A percentile compares a stretch with the other conserved stretches of the same genome.
These are phyloP conservation scores for Vicia faba DNA, from an alignment of 306 rosid genomes.

Conservation along the genomic window DNA sequence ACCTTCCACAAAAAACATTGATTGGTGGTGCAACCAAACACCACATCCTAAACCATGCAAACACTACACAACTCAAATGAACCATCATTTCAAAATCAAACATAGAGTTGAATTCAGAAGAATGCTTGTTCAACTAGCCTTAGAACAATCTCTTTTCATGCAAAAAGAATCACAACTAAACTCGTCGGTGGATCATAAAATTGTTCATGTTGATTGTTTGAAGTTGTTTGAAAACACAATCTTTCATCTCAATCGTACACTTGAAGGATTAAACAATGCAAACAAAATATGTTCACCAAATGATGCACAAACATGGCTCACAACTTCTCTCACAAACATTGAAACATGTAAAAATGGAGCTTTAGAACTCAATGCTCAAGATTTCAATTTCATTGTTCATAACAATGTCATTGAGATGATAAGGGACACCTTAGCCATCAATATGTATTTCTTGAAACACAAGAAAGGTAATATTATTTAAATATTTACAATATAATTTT, in stretches of 20 bases:
- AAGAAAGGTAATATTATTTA: not conserved
- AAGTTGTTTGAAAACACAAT: constrained; percentile 58
- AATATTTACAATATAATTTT: too few species aligned
- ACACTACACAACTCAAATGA: constrained; percentile 41
- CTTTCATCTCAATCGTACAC: constrained; percentile 60
- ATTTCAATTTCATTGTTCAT: constrained; percentile 45
- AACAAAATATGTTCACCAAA: constrained; percentile 34
- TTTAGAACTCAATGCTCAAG: constrained; percentile 47
- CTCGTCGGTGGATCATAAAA: not conserved
- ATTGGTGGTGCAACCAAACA: constrained; percentile 76
- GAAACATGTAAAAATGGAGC: constrained; percentile 62
- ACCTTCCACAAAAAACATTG: constrained; percentile 41
- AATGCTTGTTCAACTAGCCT: constrained; percentile 47
- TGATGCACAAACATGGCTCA: constrained; percentile 91
- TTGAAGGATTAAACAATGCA: constrained; percentile 37
- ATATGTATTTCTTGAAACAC: constrained; percentile 39
- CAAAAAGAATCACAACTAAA: constrained; percentile 31
- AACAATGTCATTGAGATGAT: constrained; percentile 67
- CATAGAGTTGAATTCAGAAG: constrained; percentile 47
- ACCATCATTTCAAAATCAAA: constrained; percentile 36
- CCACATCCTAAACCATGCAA: constrained; percentile 74
- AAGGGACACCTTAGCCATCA: constrained; percentile 75
- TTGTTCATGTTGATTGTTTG: constrained; percentile 49
- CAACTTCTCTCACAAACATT: constrained; percentile 74
- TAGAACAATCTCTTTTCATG: constrained; percentile 51